Conservation (phyloP, 2,329 filamentous ascomycete species). For the Ophiostoma himal-ulmi region DNA sequence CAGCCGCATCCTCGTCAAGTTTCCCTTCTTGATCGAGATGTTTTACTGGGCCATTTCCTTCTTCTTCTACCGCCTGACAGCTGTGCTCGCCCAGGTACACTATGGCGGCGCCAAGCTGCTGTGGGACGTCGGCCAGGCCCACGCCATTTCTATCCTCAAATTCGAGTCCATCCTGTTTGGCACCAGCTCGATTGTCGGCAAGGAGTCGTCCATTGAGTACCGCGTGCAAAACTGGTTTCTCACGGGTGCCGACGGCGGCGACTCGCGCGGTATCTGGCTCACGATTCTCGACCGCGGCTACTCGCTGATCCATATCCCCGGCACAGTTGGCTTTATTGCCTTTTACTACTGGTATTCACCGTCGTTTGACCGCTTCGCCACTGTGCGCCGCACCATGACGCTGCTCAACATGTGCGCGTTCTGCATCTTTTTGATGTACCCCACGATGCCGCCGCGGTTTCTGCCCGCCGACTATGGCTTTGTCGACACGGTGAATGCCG, state of each 20-base stretch:
- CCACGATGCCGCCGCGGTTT: constrained; percentile 58
- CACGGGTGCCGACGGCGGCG: constrained; percentile 35
- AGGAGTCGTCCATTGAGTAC: constrained; percentile 39
- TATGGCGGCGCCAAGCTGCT: constrained; percentile 45
- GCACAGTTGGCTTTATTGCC: constrained; percentile 52
- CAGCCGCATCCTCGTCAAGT: constrained; percentile 55
- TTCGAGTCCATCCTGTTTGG: constrained; percentile 35
- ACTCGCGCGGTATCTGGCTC: constrained; percentile 34
- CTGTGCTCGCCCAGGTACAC: constrained; percentile 44
- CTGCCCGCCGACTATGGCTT: constrained; percentile 47
- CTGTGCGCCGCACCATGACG: constrained; percentile 42
- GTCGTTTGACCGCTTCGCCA: constrained; percentile 35
- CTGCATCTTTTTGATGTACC: constrained; percentile 56
- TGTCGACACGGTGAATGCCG: constrained; percentile 47
- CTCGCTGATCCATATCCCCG: constrained; percentile 46
- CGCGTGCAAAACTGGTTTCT: constrained; percentile 42
- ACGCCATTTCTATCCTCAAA: constrained; percentile 40
- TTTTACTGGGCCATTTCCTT: constrained; percentile 67
- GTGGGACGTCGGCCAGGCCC: constrained; percentile 42
- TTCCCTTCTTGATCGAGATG: constrained; percentile 66
- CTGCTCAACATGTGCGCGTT: constrained; percentile 58
- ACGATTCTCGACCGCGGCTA: constrained; percentile 46
- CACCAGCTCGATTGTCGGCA: constrained; percentile 26
- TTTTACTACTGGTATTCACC: constrained; percentile 57
- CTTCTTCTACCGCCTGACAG: constrained; percentile 57